Percentiles rank a stretch among this genome's conserved stretches.
Evolutionary conservation across 176 grass and related monocot genomes (phyloP).

Genomic region (Bonia amplexicaulis): DNA sequence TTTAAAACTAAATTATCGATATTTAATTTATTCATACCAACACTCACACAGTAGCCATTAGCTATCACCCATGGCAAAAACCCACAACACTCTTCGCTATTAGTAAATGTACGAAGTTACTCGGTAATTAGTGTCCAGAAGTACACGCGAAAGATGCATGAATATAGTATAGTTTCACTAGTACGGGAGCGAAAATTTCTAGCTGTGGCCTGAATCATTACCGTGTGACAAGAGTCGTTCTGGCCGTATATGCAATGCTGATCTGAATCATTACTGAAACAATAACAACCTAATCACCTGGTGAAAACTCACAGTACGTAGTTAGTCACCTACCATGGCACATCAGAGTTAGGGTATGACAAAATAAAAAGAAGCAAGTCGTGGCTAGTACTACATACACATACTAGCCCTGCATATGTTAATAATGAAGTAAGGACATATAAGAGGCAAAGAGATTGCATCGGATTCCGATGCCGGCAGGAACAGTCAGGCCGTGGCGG

Average conservation of each 20-base stretch:
- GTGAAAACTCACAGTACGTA: neutral
- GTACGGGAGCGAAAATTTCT: conserved; percentile 21
- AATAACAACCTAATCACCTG: neutral
- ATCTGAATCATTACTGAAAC: neutral
- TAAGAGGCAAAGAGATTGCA: neutral
- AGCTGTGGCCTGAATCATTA: neutral
- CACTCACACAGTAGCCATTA: no score
- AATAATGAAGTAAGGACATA: neutral
- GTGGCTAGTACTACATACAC: neutral
- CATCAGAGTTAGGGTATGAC: neutral
- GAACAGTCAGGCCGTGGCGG: conserved; percentile 28
- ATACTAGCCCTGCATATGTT: no score
- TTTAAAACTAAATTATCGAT: no score
- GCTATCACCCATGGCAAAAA: no score
- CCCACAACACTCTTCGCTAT: neutral
- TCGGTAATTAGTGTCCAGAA: neutral
- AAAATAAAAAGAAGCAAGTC: neutral
- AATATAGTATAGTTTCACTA: neutral
- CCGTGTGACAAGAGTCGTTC: neutral
- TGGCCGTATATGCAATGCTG: neutral
- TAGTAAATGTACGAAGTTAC: neutral
- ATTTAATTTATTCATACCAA: no score
- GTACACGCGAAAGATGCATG: neutral
- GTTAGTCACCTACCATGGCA: neutral
- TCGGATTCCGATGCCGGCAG: conserved; percentile 3